phyloP scores from a whole-genome alignment of 768 basidiomycete genomes.

The Hygrocybe coccinea region DNA sequence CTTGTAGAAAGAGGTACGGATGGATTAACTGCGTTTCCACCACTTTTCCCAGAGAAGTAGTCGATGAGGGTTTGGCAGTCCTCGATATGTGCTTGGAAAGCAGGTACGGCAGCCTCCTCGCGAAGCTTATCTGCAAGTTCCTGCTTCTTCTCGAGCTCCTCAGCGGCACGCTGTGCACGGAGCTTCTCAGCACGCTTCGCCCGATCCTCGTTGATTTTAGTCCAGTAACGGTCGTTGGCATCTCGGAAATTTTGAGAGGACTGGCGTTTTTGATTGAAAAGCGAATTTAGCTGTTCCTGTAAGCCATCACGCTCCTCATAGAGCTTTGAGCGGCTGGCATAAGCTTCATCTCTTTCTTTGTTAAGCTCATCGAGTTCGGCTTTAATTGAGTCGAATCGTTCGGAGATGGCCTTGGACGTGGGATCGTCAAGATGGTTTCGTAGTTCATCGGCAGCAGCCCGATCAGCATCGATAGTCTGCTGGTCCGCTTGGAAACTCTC shows the following conservation, averaged over 20 bases:
- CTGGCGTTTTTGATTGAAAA: slow-evolving; percentile 76
- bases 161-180: slow-evolving; percentile 69
- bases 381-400: slow-evolving; percentile 77
- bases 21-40: slow-evolving; percentile 41
- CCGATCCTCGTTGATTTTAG: slow-evolving; percentile 84
- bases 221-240: slow-evolving; percentile 75
- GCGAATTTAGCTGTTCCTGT: slow-evolving; percentile 60
- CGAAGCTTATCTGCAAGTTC: slow-evolving; percentile 75
- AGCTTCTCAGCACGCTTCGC: slow-evolving; percentile 74
- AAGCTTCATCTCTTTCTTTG: slow-evolving; percentile 80
- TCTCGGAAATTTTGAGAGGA: slow-evolving; percentile 69
- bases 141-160: slow-evolving; percentile 74
- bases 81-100: slow-evolving; percentile 89
- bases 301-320: slow-evolving; percentile 81
- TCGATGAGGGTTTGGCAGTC: slow-evolving; percentile 94
- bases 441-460: slow-evolving; percentile 68
- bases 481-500: slow-evolving; percentile 80
- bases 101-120: slow-evolving; percentile 87
- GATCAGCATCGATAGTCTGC: slow-evolving; percentile 75
- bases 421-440: slow-evolving; percentile 87
- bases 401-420: slow-evolving; percentile 71
- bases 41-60: slow-evolving; percentile 66
- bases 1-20: slow-evolving; percentile 36
- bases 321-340: slow-evolving; percentile 73
- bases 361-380: slow-evolving; percentile 82